Percentiles rank a stretch among this genome's conserved stretches.
These are phyloP conservation scores for Saccharomyces hybrid DNA, from an alignment of 1,139 yeast genomes.

Conservation along the genomic window DNA sequence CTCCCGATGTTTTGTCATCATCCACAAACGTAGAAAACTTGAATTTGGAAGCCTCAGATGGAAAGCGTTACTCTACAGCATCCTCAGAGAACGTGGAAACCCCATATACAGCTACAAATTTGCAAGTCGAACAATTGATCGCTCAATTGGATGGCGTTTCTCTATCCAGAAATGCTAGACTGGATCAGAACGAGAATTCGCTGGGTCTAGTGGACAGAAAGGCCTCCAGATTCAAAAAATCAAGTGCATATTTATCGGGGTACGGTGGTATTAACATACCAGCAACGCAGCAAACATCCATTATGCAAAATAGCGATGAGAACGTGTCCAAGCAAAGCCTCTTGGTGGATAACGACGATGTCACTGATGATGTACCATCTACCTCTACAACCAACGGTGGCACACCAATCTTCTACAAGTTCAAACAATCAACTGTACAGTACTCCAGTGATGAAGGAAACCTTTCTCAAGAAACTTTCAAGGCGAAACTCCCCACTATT, in stretches of 20 bases:
- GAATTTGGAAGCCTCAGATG: not conserved
- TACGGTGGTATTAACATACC: constrained; percentile 5
- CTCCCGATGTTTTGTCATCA: not conserved
- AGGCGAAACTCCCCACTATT: not conserved
- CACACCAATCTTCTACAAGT: constrained; percentile 20
- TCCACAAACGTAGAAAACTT: not conserved
- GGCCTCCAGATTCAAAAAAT: constrained; percentile 15
- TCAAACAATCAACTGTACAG: constrained; percentile 3
- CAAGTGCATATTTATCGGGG: constrained; percentile 26
- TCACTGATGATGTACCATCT: not conserved
- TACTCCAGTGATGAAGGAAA: not conserved
- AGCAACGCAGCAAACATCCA: not conserved
- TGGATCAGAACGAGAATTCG: constrained; percentile 4
- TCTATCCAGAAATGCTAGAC: constrained; percentile 19
- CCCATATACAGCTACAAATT: constrained; percentile 13
- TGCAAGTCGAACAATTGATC: constrained; percentile 26
- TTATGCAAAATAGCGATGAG: not conserved
- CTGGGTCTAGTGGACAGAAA: not conserved
- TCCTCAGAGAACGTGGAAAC: not conserved
- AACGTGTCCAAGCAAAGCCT: not conserved
- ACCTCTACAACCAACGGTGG: constrained; percentile 2
- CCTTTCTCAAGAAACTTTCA: not conserved
- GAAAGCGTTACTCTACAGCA: not conserved
- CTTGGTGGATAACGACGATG: constrained; percentile 2
- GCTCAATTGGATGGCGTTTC: constrained; percentile 29